Evolutionary conservation across 148 eudicot species (phyloP).

Genomic region (Fagopyrum homotropicum): DNA sequence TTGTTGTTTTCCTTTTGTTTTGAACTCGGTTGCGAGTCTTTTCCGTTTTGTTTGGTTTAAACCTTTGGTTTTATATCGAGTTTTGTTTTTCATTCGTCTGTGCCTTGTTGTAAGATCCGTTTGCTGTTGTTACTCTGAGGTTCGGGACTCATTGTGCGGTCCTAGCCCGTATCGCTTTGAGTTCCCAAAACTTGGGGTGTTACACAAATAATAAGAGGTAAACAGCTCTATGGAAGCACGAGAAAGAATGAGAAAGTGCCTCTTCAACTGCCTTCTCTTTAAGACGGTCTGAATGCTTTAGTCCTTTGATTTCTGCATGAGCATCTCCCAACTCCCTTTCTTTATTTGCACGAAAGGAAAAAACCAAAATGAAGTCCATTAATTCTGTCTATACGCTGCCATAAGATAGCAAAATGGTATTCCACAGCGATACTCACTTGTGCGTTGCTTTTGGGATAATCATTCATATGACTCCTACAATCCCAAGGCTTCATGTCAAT

Average conservation of each 20-base stretch:
- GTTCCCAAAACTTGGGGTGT: no score
- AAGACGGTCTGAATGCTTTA: slow-evolving; percentile 79
- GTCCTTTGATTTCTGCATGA: slow-evolving; percentile 72
- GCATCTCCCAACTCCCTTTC: slow-evolving; percentile 87
- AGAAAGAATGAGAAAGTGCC: slow-evolving; percentile 31
- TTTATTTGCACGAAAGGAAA: slow-evolving; percentile 54
- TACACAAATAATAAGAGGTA: background rate
- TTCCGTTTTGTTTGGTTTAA: no score
- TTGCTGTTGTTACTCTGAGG: no score
- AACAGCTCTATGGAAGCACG: background rate
- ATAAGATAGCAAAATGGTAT: slow-evolving; percentile 2
- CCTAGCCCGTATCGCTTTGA: no score
- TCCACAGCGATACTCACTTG: background rate
- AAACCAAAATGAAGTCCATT: slow-evolving; percentile 12
- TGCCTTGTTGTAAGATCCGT: no score
- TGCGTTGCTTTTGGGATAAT: background rate
- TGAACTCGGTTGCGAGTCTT: no score
- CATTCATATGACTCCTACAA: background rate
- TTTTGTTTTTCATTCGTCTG: no score
- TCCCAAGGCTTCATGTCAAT: background rate
- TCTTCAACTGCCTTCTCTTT: slow-evolving; percentile 95
- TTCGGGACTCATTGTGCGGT: no score
- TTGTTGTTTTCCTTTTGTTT: no score
- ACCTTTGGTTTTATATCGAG: no score
- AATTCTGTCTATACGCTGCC: background rate